Evolutionary conservation across 2,329 filamentous ascomycete genomes (phyloP).

Genomic region (Clarireedia homoeocarpa): DNA sequence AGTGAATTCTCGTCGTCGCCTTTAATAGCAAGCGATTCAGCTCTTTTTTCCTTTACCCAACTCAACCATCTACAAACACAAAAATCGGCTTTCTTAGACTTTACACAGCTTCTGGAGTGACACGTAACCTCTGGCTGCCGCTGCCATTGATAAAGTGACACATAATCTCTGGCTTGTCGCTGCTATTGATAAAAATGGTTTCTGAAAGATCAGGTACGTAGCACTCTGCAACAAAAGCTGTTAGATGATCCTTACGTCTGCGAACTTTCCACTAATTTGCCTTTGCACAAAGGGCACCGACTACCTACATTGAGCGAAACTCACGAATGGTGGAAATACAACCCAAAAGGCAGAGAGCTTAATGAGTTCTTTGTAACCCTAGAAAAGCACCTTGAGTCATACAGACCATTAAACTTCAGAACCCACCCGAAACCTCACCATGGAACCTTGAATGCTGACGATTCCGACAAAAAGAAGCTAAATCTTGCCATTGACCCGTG

Average conservation of each 20-base stretch:
- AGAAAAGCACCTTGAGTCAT: neutral
- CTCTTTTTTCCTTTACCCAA: too few relatives aligned
- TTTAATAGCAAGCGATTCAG: too few relatives aligned
- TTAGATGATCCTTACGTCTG: too few relatives aligned
- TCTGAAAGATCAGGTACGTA: neutral
- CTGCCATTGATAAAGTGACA: constrained; percentile 11
- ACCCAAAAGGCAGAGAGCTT: constrained; percentile 17
- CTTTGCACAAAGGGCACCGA: constrained; percentile 15
- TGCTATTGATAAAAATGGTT: constrained; percentile 8
- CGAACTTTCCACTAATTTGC: neutral
- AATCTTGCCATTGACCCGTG: constrained; percentile 16
- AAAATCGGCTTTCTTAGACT: too few relatives aligned
- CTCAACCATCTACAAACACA: too few relatives aligned
- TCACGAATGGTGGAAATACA: constrained; percentile 21
- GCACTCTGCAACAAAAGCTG: too few relatives aligned
- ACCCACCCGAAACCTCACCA: neutral
- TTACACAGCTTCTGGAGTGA: neutral
- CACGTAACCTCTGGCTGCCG: constrained; percentile 10
- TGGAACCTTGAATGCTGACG: neutral
- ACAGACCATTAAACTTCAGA: neutral
- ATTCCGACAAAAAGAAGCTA: constrained; percentile 5
- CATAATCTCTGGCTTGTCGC: constrained; percentile 16
- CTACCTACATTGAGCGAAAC: constrained; percentile 20
- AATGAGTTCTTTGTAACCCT: constrained; percentile 18
- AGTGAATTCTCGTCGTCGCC: too few relatives aligned